Evolutionary conservation across 139 green algal genomes (phyloP).

Genomic region (Auxenochlorella pyrenoidosa): DNA sequence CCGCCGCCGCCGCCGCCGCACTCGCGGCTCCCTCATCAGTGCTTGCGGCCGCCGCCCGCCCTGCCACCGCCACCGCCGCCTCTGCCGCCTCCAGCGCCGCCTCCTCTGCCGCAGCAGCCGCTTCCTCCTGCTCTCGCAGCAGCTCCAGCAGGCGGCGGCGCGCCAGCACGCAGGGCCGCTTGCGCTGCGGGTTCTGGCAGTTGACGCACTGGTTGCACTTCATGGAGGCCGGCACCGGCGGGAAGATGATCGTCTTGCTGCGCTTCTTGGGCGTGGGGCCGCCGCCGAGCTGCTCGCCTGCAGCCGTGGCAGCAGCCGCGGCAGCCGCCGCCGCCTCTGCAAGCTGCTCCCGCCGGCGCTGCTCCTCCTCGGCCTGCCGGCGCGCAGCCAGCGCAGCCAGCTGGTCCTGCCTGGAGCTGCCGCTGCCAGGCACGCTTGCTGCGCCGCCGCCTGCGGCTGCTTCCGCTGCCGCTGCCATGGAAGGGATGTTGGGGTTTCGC

Average conservation of each 20-base stretch:
- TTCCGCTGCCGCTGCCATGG: neutral
- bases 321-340: neutral
- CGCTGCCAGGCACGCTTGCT: neutral
- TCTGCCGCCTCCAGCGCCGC: neutral
- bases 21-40: neutral
- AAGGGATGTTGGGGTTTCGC: neutral
- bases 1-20: neutral
- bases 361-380: neutral
- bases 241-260: slow-evolving; percentile 26
- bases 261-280: neutral
- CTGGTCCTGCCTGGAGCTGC: neutral
- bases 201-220: slow-evolving; percentile 30
- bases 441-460: neutral
- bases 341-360: neutral
- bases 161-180: slow-evolving; percentile 34
- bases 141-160: slow-evolving; percentile 24
- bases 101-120: neutral
- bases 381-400: neutral
- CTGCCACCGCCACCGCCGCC: neutral
- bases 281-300: neutral
- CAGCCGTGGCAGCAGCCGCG: no score
- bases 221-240: slow-evolving; percentile 24
- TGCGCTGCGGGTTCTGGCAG: slow-evolving; percentile 38
- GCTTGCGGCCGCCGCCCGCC: neutral
- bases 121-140: slow-evolving; percentile 15